Evolutionary conservation across 2,329 filamentous ascomycete species (phyloP).

Genomic region (Xylariales sp.): DNA sequence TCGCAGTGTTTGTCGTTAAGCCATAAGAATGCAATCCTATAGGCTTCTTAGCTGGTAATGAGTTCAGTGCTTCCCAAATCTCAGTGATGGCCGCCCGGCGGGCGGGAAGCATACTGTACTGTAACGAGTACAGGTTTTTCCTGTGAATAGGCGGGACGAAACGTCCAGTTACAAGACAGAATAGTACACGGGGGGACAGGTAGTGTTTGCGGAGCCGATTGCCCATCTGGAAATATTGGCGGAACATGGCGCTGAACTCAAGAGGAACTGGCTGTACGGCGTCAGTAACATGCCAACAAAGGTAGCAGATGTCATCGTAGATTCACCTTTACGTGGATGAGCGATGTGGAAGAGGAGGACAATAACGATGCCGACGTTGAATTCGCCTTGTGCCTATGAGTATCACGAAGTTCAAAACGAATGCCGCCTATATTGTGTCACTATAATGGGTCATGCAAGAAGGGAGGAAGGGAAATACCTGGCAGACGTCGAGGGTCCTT

Average conservation of each 20-base stretch:
- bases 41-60: conserved; percentile 58
- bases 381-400: conserved; percentile 61
- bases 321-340: conserved; percentile 85
- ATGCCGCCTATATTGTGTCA: conserved; percentile 72
- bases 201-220: conserved; percentile 95
- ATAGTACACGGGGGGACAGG: conserved; percentile 85
- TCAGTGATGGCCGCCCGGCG: conserved; percentile 82
- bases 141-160: conserved; percentile 96
- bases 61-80: conserved; percentile 81
- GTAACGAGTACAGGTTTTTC: conserved; percentile 92
- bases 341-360: conserved; percentile 73
- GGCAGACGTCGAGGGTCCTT: conserved; percentile 93
- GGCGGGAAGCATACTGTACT: conserved; percentile 97
- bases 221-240: conserved; percentile 96
- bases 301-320: not conserved
- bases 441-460: not conserved
- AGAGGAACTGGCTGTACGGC: conserved; percentile 81
- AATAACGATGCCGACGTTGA: conserved; percentile 41
- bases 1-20: conserved; percentile 30
- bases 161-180: conserved; percentile 87
- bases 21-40: conserved; percentile 48
- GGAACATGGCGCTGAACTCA: conserved; percentile 92
- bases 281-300: conserved; percentile 17
- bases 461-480: conserved; percentile 62
- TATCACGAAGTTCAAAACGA: conserved; percentile 88